phyloP scores from a whole-genome alignment of 2,329 filamentous ascomycete genomes.

The Penicillium sp. region DNA sequence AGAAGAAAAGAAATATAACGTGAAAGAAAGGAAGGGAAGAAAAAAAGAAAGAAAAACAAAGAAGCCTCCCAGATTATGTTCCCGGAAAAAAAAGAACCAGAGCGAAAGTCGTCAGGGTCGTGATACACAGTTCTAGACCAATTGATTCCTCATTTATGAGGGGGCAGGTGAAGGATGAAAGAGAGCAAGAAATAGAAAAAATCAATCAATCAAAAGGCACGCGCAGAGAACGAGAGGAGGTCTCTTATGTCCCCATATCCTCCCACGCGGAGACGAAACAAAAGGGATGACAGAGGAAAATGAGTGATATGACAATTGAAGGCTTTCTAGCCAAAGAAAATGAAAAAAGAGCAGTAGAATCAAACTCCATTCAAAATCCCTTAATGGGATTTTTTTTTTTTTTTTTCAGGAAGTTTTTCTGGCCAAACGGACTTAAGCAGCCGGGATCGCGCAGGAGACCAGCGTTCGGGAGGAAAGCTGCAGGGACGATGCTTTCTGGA shows the following conservation, averaged over 20 bases:
- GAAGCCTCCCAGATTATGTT: conserved; percentile 32
- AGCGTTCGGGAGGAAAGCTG: conserved; percentile 32
- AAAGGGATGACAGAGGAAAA: conserved; percentile 12
- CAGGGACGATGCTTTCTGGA: conserved; percentile 30
- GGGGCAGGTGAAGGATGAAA: conserved; percentile 14
- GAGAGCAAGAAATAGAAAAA: conserved; percentile 17
- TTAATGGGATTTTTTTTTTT: not conserved
- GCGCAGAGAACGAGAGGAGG: conserved; percentile 20
- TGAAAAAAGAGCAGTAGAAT: conserved; percentile 16
- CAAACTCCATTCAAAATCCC: conserved; percentile 20
- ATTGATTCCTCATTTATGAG: conserved; percentile 18
- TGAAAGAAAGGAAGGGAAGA: conserved; percentile 14
- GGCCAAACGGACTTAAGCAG: conserved; percentile 22
- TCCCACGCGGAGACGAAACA: conserved; percentile 11
- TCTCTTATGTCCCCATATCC: conserved; percentile 16
- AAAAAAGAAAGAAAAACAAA: conserved; percentile 22
- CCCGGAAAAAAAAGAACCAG: conserved; percentile 15
- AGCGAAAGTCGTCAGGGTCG: conserved; percentile 12
- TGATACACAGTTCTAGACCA: conserved; percentile 18
- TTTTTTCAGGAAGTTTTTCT: conserved; percentile 18
- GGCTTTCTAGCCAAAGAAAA: conserved; percentile 25
- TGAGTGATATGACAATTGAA: conserved; percentile 9
- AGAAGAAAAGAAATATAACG: conserved; percentile 11
- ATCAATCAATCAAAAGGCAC: conserved; percentile 17
- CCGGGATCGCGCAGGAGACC: conserved; percentile 27